Conservation (phyloP, 2,329 filamentous ascomycete genomes). For the Knufia fluminis region DNA sequence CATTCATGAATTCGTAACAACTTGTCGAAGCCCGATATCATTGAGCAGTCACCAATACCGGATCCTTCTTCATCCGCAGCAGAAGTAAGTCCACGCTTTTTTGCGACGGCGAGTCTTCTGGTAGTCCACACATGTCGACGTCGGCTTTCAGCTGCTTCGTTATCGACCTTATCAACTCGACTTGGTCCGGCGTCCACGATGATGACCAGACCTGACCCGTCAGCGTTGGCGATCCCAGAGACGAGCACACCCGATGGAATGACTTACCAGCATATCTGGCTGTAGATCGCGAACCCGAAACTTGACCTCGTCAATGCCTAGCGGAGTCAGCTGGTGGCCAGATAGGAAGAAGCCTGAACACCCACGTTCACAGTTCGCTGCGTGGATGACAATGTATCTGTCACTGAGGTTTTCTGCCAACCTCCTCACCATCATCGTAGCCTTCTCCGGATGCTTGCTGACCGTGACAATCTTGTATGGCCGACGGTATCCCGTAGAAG, state of each 20-base stretch:
- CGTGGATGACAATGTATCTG: conserved; percentile 16
- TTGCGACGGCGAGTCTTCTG: conserved; percentile 4
- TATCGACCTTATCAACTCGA: conserved; percentile 2
- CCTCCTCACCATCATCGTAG: conserved; percentile 6
- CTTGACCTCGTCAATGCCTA: conserved; percentile 49
- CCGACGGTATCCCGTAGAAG: not conserved
- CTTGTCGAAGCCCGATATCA: not conserved
- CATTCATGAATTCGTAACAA: not conserved
- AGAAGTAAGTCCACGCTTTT: conserved; percentile 3
- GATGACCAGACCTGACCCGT: conserved; percentile 8
- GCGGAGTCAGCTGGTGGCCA: not conserved
- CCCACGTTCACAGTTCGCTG: conserved; percentile 6
- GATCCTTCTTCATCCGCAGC: conserved; percentile 1
- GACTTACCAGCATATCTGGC: conserved; percentile 47
- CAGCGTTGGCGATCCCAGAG: not conserved
- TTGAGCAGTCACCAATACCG: not conserved
- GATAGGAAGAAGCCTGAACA: not conserved
- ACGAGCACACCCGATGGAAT: not conserved
- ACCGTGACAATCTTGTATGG: conserved; percentile 9
- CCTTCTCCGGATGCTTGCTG: conserved; percentile 3
- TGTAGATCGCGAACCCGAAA: conserved; percentile 43
- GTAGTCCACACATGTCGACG: conserved; percentile 8
- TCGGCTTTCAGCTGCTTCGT: conserved; percentile 5
- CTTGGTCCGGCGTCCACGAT: conserved; percentile 6
- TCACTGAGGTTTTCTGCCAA: conserved; percentile 8